Percentiles rank a stretch among this genome's conserved stretches.
These are phyloP conservation scores for Tetradesmus obliquus DNA, from an alignment of 139 green algal species.

Conservation along the genomic window DNA sequence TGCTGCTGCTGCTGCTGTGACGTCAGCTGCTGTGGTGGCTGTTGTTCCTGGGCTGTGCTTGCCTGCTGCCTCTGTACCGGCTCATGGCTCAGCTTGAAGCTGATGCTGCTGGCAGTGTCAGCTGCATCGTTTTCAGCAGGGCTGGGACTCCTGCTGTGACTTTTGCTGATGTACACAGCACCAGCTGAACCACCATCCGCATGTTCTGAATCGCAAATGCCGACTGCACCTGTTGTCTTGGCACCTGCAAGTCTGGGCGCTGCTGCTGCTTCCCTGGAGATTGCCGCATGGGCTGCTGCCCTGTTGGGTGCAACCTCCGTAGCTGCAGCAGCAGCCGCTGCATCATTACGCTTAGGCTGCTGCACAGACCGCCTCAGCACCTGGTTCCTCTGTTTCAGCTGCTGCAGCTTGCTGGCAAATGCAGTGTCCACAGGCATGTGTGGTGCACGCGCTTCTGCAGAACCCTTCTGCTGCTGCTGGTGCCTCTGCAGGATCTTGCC, in stretches of 20 bases:
- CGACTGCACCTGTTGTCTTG: no score
- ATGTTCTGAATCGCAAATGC: not conserved
- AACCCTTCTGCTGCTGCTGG: not conserved
- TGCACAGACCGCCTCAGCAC: not conserved
- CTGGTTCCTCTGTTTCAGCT: not conserved
- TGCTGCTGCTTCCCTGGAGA: not conserved
- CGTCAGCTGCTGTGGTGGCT: not conserved
- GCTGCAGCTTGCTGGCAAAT: not conserved
- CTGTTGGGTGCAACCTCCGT: not conserved
- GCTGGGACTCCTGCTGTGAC: not conserved
- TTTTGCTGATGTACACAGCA: not conserved
- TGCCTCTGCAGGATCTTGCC: not conserved
- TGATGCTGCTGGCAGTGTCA: slow-evolving; percentile 5
- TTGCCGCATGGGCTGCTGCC: not conserved
- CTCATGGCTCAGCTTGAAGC: not conserved
- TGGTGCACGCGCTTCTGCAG: not conserved
- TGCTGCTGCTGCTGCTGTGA: not conserved
- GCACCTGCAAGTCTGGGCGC: not conserved
- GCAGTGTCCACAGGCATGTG: no score
- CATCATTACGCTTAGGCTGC: not conserved
- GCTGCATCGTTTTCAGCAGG: not conserved
- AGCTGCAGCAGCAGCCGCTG: not conserved
- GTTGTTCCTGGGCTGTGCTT: not conserved
- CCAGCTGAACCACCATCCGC: not conserved
- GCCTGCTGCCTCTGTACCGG: not conserved